A percentile compares a stretch with the other conserved stretches of the same genome.
phyloP scores from a whole-genome alignment of 441 rosid genomes.

The Kokia cookei region DNA sequence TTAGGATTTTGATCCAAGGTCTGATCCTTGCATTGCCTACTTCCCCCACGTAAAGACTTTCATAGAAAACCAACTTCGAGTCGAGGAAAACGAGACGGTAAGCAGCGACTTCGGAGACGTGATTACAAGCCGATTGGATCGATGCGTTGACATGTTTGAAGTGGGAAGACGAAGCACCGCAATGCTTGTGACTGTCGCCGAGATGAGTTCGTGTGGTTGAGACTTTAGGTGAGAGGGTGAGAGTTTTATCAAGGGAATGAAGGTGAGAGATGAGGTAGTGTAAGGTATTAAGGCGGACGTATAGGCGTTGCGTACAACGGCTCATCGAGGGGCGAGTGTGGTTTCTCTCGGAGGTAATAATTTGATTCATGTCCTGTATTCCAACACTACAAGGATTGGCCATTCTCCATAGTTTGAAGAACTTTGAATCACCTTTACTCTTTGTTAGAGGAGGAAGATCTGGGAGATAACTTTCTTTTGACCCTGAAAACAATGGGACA shows the following conservation, averaged over 20 bases:
- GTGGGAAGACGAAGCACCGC: constrained; percentile 36
- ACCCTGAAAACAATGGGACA: constrained; percentile 43
- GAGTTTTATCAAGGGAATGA: constrained; percentile 45
- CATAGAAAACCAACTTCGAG: constrained; percentile 61
- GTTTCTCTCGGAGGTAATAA: constrained; percentile 29
- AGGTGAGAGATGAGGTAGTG: constrained; percentile 42
- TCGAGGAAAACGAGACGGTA: constrained; percentile 75
- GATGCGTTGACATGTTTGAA: constrained; percentile 50
- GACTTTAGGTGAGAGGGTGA: constrained; percentile 48
- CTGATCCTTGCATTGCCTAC: constrained; percentile 56
- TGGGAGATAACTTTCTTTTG: constrained; percentile 73
- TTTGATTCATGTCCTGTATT: constrained; percentile 26
- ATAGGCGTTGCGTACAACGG: constrained; percentile 79
- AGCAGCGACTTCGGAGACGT: constrained; percentile 20
- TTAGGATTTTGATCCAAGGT: constrained; percentile 38
- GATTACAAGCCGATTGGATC: constrained; percentile 17
- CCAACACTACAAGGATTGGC: constrained; percentile 55
- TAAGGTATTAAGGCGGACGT: constrained; percentile 77
- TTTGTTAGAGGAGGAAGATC: constrained; percentile 72
- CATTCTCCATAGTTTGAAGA: constrained; percentile 63
- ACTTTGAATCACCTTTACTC: constrained; percentile 68
- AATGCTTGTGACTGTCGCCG: constrained; percentile 14
- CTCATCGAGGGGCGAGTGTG: constrained; percentile 79
- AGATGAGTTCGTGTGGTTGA: constrained; percentile 28
- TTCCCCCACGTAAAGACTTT: constrained; percentile 58